A percentile compares a stretch with the other conserved stretches of the same genome.
phyloP scores from a whole-genome alignment of 2,329 filamentous ascomycete species.

The Ascochyta lentis region DNA sequence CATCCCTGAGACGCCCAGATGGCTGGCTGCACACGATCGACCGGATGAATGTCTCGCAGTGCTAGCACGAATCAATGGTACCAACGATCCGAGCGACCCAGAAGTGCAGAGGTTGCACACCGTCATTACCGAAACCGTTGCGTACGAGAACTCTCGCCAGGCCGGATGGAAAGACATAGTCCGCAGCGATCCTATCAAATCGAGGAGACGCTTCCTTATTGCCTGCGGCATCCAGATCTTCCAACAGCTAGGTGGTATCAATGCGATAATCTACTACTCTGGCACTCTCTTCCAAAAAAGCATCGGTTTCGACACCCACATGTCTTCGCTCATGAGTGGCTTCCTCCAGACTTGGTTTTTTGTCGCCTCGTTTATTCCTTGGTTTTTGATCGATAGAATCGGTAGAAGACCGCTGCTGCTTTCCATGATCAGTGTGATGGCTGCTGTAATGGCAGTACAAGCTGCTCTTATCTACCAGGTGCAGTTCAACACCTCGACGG shows the following conservation, averaged over 20 bases:
- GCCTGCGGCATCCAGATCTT: slow-evolving; percentile 27
- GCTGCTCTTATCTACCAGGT: slow-evolving; percentile 28
- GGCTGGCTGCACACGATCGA: slow-evolving; percentile 25
- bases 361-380: slow-evolving; percentile 26
- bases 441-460: slow-evolving; percentile 26
- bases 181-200: slow-evolving; percentile 25
- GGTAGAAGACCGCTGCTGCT: slow-evolving; percentile 23
- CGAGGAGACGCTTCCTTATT: slow-evolving; percentile 24
- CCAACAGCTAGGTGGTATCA: slow-evolving; percentile 27
- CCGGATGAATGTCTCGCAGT: slow-evolving; percentile 23
- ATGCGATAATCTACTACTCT: slow-evolving; percentile 28
- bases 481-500: slow-evolving; percentile 20
- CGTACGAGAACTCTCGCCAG: slow-evolving; percentile 23
- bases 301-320: slow-evolving; percentile 25
- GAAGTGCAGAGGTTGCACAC: slow-evolving; percentile 24
- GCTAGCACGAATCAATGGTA: slow-evolving; percentile 20
- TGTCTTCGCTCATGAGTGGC: slow-evolving; percentile 25
- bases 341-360: slow-evolving; percentile 29
- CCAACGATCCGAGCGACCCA: slow-evolving; percentile 7
- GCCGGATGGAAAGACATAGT: slow-evolving; percentile 27
- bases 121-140: slow-evolving; percentile 26
- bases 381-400: slow-evolving; percentile 25
- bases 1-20: slow-evolving; percentile 24
- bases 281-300: slow-evolving; percentile 27
- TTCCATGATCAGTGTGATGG: slow-evolving; percentile 28